Evolutionary conservation across 768 basidiomycete genomes (phyloP), one percentile per base, ranked within the genome.

Genomic region (Tulasnella sp.): DNA sequence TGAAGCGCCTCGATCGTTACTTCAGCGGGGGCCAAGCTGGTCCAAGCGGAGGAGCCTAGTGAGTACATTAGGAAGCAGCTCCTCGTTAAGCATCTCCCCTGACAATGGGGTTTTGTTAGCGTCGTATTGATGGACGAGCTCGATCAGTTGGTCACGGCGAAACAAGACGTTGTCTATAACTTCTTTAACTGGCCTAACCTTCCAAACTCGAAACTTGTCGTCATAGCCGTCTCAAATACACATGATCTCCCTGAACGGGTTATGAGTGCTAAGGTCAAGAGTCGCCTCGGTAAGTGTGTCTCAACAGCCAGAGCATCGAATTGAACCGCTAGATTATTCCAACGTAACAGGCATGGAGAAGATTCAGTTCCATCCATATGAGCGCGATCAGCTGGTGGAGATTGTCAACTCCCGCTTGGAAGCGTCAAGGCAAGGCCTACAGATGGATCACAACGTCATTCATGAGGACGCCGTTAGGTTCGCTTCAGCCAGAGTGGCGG

Each of bases 151-250:
- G 83, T 98, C 65, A 98, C 95, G 1, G 76, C 86, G 17, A 96
- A 96, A 69, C 95, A 99, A 70, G 95, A 99, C 61, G 95, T 99
- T 9, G 88, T 99, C 21, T 99, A 99, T 73, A 97, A 97, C 68
- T 98, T 99, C 73, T 98, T 98, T 78, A 98, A 99, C 69, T 99
- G 96, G 95, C 96, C 96, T 1, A 95, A 93, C 3, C 75, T 96
- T 52, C 77, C 80, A 0, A 84, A 83, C 19, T 93, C 91, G 60
- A 89, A 88, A 70, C 79, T 99, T 4, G 84, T 97, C 53, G 96
- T 99, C 1, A 80, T 99, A 52, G 95, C 96, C 0, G 93, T 99
- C 0, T 96, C 96, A 5, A 99, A 98, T 69, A 93, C 95, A 29
- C 95, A 96, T 88, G 95, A 98, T 68, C 77, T 98, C 56, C 96